phyloP scores from a whole-genome alignment of 768 basidiomycete species.

The Boletus bicolor region DNA sequence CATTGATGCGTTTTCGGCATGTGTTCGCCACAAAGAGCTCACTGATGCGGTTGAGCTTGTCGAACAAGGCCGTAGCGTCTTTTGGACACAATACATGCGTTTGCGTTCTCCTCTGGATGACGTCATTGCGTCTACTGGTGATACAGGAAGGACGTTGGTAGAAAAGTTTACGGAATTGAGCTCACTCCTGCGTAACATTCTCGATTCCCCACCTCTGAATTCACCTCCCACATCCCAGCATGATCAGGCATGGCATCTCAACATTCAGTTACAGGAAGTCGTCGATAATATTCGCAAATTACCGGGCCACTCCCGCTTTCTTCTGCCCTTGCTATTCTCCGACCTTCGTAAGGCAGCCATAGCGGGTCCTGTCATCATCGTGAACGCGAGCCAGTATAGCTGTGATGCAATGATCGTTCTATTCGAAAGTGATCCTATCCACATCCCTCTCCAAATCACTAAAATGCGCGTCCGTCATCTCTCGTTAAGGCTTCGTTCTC shows the following conservation, averaged over 20 bases:
- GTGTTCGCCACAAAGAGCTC: conserved; percentile 7
- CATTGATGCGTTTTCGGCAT: conserved; percentile 9
- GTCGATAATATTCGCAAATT: conserved; percentile 16
- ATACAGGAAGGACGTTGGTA: background rate
- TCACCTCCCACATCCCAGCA: background rate
- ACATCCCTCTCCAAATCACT: conserved; percentile 1
- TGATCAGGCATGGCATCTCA: conserved; percentile 1
- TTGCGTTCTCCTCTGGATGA: conserved; percentile 7
- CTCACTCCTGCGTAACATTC: background rate
- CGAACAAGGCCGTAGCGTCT: conserved; percentile 21
- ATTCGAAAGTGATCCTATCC: background rate
- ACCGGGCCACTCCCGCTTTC: conserved; percentile 24
- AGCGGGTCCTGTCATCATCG: conserved; percentile 29
- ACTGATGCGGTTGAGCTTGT: conserved; percentile 30
- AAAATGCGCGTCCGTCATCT: background rate
- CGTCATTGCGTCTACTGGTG: background rate
- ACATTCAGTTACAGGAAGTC: background rate
- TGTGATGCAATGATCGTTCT: conserved; percentile 35
- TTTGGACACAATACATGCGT: conserved; percentile 19
- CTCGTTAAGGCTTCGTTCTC: background rate
- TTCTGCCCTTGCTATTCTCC: conserved; percentile 17
- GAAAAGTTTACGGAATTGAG: background rate
- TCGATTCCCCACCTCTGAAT: background rate
- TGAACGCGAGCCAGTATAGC: conserved; percentile 28
- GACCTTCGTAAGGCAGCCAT: conserved; percentile 16